phyloP scores from a whole-genome alignment of 2,329 filamentous ascomycete genomes.

The Tricladium varicosporioides region DNA sequence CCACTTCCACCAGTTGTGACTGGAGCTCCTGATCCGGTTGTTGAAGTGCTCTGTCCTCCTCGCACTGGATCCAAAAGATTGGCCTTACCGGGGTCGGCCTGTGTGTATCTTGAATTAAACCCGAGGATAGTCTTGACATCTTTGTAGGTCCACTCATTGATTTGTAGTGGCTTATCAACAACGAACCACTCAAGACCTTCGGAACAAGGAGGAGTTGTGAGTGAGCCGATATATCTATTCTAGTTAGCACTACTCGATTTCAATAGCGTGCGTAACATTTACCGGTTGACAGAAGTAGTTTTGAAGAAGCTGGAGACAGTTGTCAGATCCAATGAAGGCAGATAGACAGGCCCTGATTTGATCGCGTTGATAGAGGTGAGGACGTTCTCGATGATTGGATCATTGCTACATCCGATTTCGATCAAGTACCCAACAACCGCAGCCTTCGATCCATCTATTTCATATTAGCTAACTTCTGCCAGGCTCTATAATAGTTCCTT shows the following conservation, averaged over 20 bases:
- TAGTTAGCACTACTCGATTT: too few relatives aligned
- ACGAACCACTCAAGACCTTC: constrained; percentile 55
- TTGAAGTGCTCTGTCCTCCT: too few relatives aligned
- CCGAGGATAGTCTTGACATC: constrained; percentile 50
- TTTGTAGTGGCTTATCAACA: constrained; percentile 44
- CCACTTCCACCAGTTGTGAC: too few relatives aligned
- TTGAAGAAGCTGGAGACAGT: background rate
- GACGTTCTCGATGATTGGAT: constrained; percentile 39
- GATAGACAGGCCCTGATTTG: too few relatives aligned
- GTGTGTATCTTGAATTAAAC: constrained; percentile 54
- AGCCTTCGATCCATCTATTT: constrained; percentile 8
- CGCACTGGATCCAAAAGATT: background rate
- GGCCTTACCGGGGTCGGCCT: constrained; percentile 31
- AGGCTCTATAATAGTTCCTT: constrained; percentile 4
- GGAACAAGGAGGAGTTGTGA: constrained; percentile 62
- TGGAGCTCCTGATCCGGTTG: too few relatives aligned
- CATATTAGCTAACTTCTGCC: background rate
- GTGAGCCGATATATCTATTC: constrained; percentile 50
- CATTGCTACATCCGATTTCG: constrained; percentile 37
- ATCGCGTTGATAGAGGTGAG: constrained; percentile 15
- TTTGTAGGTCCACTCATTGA: constrained; percentile 48
- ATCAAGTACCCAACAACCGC: constrained; percentile 39
- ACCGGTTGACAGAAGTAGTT: too few relatives aligned
- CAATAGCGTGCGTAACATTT: too few relatives aligned
- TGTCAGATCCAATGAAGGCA: background rate